Base-by-base conservation (phyloP, 352 stramenopile genomes). In the Globisporangium mamillatum region DNA sequence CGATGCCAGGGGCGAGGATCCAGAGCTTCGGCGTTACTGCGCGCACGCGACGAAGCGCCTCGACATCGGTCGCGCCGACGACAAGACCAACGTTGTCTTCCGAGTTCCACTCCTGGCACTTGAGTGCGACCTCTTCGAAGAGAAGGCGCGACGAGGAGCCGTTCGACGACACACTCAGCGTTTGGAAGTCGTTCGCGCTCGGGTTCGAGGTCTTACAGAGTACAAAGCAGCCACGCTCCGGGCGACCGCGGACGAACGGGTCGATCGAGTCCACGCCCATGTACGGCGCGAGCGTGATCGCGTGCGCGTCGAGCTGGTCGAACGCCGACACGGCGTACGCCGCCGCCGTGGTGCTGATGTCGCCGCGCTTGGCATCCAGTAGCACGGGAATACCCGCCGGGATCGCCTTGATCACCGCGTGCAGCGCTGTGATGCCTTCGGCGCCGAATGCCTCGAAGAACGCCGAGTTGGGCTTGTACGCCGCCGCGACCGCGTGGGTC, bases 201-300 rank as follows among this genome's bases (percentile, higher is more conserved):
- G 94, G 90, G 82, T 99, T 99, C 8, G 97, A 99, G 27, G 97
- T 99, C 91, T 99, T 99, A 82, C 98, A 99, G 12, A 99, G 85
- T 52, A 99, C 82, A 74, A 99, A 99, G 62, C 93, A 98, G 66
- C 91, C 91, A 56, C 87, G 86, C 72, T 86, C 93, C 1, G 90
- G 96, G 34, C 80, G 76, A 25, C 80, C 77, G 66, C 94, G 94
- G 44, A 97, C 76, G 86, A 99, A 99, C 5, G 98, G 98, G 72
- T 93, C 79, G 29, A 99, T 96, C 36, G 96, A 99, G 86, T 99
- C 97, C 59, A 84, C 94, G 38, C 98, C 98, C 97, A 99, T 99
- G 76, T 99, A 98, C 63, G 97, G 96, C 59, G 94, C 98, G 48
- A 99, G 73, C 50, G 98, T 99, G 52, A 99, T 98, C 46, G 87